Conservation (phyloP, 345 rosid species). For the rapeseed (Brassica napus) region Da-Ae NC_063437.1:4554501-4555000, state of each 20-base stretch:
- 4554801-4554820: conserved; percentile 38
- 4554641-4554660: conserved; percentile 51
- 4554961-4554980: conserved; percentile 56
- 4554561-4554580: conserved; percentile 76
- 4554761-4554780: conserved; percentile 32
- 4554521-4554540: conserved; percentile 83
- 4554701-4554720: conserved; percentile 66
- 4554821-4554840: conserved; percentile 36
- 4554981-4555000: conserved; percentile 45
- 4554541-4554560: conserved; percentile 95
- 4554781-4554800: conserved; percentile 32
- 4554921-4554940: conserved; percentile 47
- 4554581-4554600: conserved; percentile 85
- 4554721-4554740: conserved; percentile 71
- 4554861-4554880: conserved; percentile 59
- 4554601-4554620: conserved; percentile 57
- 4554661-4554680: conserved; percentile 58
- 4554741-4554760: conserved; percentile 54
- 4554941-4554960: conserved; percentile 57
- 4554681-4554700: conserved; percentile 56
- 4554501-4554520: conserved; percentile 85
- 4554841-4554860: conserved; percentile 66
- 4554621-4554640: conserved; percentile 53
- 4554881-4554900: conserved; percentile 62
- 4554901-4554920: conserved; percentile 52